Percentiles rank a stretch among this genome's conserved stretches.
phyloP scores from a whole-genome alignment of 441 rosid genomes.

The Pelargonium myrrhifolium region DNA sequence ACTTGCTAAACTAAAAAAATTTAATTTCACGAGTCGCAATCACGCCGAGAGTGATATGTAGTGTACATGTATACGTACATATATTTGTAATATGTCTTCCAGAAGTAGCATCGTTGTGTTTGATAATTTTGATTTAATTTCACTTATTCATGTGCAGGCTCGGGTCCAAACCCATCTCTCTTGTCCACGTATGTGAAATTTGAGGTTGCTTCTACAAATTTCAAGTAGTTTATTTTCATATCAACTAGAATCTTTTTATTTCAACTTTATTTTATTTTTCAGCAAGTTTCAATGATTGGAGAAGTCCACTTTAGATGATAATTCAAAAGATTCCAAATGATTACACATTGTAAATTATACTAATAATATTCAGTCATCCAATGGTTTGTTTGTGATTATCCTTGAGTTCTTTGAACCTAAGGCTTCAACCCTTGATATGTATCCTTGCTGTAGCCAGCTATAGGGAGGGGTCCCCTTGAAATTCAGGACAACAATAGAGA shows the following conservation, averaged over 20 bases:
- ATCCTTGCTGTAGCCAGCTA: background rate
- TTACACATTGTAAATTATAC: background rate
- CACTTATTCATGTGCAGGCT: too few species aligned
- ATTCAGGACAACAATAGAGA: background rate
- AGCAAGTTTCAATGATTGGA: background rate
- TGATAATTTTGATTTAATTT: too few species aligned
- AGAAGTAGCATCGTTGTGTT: too few species aligned
- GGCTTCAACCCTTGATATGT: background rate
- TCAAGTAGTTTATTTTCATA: background rate
- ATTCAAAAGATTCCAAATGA: background rate
- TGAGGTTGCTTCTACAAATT: too few species aligned
- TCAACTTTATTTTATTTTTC: background rate
- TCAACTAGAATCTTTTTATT: background rate
- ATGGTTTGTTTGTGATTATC: background rate
- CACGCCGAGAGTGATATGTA: too few species aligned
- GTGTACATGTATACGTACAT: too few species aligned
- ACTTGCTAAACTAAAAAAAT: too few species aligned
- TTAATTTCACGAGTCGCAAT: too few species aligned
- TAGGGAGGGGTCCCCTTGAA: background rate
- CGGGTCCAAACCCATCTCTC: too few species aligned
- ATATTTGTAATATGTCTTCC: too few species aligned
- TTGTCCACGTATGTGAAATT: too few species aligned
- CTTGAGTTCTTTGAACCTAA: background rate
- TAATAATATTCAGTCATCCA: background rate
- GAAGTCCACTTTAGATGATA: background rate